These are phyloP conservation scores for Nemophila menziesii DNA, from an alignment of 257 asterid genomes.

Conservation along the genomic window DNA sequence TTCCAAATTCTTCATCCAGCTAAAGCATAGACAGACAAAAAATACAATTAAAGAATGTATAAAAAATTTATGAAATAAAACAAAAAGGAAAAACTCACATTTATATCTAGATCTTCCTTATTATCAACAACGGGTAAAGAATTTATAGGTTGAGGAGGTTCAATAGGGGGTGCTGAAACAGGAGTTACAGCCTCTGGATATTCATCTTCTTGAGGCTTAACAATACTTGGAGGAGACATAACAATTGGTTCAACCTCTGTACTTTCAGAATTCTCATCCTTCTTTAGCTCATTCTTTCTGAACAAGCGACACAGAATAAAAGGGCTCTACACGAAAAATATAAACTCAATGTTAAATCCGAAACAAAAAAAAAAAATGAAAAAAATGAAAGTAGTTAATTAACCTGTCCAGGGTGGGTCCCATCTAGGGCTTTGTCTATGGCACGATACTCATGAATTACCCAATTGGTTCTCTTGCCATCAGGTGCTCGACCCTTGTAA, in stretches of 20 bases:
- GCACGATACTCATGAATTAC: conserved; percentile 98
- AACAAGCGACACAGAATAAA: conserved; percentile 48
- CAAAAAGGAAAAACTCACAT: conserved; percentile 8
- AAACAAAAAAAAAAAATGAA: background rate
- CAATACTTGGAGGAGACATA: conserved; percentile 31
- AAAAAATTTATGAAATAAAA: conserved; percentile 1
- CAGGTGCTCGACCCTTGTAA: conserved; percentile 89
- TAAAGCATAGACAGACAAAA: conserved; percentile 18
- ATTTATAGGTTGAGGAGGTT: conserved; percentile 21
- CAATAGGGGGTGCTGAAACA: conserved; percentile 11
- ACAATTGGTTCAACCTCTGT: conserved; percentile 39
- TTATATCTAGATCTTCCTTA: conserved; percentile 18
- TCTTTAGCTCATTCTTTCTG: conserved; percentile 54
- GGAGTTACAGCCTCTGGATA: conserved; percentile 39
- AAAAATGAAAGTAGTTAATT: too few species aligned
- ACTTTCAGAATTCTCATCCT: conserved; percentile 39
- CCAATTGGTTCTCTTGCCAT: conserved; percentile 91
- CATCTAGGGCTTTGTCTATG: conserved; percentile 68
- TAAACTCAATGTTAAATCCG: background rate
- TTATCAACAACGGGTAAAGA: conserved; percentile 21
- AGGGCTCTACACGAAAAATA: background rate
- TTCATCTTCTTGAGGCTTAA: conserved; percentile 40
- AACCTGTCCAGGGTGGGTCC: conserved; percentile 96
- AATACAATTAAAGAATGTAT: background rate
- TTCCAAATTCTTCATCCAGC: conserved; percentile 51